phyloP scores from a whole-genome alignment of 2,329 filamentous ascomycete genomes.

The Sporothrix variecibatus region DNA sequence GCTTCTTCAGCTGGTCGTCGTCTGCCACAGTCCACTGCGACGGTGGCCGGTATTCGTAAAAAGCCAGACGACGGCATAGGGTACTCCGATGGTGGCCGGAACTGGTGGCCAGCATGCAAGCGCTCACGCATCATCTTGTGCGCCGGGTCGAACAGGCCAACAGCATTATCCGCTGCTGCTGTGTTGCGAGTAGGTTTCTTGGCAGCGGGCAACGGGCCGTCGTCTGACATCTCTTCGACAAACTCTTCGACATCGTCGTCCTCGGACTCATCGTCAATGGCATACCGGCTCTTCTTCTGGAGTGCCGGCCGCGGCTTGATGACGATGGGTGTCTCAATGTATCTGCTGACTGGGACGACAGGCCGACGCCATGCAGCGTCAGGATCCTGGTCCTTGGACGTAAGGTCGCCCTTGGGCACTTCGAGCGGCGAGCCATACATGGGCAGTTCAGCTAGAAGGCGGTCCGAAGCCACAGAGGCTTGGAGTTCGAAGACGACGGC shows the following conservation, averaged over 20 bases:
- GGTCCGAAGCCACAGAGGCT: conserved; percentile 72
- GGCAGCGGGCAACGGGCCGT: not conserved
- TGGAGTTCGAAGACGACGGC: conserved; percentile 79
- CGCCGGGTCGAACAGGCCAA: conserved; percentile 86
- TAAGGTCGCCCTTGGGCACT: conserved; percentile 59
- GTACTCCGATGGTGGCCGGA: conserved; percentile 88
- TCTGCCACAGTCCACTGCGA: conserved; percentile 92
- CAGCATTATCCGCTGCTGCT: conserved; percentile 37
- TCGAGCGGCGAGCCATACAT: conserved; percentile 70
- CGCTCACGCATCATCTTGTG: conserved; percentile 88
- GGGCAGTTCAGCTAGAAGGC: conserved; percentile 77
- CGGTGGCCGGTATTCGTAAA: conserved; percentile 78
- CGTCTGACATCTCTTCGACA: conserved; percentile 37
- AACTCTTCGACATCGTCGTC: conserved; percentile 41
- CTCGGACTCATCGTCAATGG: conserved; percentile 69
- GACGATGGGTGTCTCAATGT: conserved; percentile 76
- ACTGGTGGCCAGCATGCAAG: conserved; percentile 87
- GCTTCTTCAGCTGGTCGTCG: conserved; percentile 81
- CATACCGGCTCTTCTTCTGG: conserved; percentile 78
- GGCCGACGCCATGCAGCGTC: conserved; percentile 74
- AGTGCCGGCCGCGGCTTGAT: conserved; percentile 66
- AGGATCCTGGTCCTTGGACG: conserved; percentile 60
- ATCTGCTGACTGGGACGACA: conserved; percentile 84
- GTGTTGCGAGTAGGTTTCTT: not conserved
- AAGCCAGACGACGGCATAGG: conserved; percentile 88